Percentiles rank a stretch among this genome's conserved stretches.
Evolutionary conservation across 1,284 basidiomycete genomes (phyloP).

Genomic region (Mycena sp.): DNA sequence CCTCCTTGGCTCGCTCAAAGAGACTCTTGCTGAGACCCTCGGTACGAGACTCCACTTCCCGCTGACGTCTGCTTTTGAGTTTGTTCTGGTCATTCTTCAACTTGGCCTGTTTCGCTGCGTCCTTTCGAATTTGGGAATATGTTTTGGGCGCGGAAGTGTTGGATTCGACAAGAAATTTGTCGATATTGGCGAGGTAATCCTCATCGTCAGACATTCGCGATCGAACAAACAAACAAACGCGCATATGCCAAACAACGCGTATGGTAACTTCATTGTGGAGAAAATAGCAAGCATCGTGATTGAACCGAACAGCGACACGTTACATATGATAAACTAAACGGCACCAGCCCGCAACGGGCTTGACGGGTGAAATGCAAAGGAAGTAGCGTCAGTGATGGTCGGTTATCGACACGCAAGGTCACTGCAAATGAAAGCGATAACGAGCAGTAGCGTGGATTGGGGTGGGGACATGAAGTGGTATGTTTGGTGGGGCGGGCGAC

Average conservation of each 20-base stretch:
- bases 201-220: slow-evolving; percentile 68
- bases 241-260: slow-evolving; percentile 14
- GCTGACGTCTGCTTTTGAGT: slow-evolving; percentile 69
- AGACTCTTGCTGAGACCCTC: slow-evolving; percentile 81
- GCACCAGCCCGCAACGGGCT: slow-evolving; percentile 59
- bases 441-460: slow-evolving; percentile 27
- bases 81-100: slow-evolving; percentile 72
- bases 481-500: slow-evolving; percentile 20
- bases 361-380: slow-evolving; percentile 47
- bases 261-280: background rate
- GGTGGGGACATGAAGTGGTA: slow-evolving; percentile 37
- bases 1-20: slow-evolving; percentile 78
- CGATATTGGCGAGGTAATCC: slow-evolving; percentile 76
- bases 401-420: slow-evolving; percentile 32
- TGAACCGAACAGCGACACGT: slow-evolving; percentile 43
- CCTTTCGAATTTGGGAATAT: slow-evolving; percentile 74
- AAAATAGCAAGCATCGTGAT: slow-evolving; percentile 31
- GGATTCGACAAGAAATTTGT: slow-evolving; percentile 74
- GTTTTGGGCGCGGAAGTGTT: slow-evolving; percentile 57
- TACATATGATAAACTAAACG: slow-evolving; percentile 54
- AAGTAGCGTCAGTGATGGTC: slow-evolving; percentile 35
- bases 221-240: slow-evolving; percentile 10
- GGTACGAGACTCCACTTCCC: slow-evolving; percentile 77
- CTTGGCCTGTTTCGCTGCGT: slow-evolving; percentile 63
- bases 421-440: slow-evolving; percentile 39